Percentiles rank a stretch among this genome's conserved stretches.
Evolutionary conservation across 306 rosid species (phyloP).

Genomic region (Herpetospermum pedunculosum): DNA sequence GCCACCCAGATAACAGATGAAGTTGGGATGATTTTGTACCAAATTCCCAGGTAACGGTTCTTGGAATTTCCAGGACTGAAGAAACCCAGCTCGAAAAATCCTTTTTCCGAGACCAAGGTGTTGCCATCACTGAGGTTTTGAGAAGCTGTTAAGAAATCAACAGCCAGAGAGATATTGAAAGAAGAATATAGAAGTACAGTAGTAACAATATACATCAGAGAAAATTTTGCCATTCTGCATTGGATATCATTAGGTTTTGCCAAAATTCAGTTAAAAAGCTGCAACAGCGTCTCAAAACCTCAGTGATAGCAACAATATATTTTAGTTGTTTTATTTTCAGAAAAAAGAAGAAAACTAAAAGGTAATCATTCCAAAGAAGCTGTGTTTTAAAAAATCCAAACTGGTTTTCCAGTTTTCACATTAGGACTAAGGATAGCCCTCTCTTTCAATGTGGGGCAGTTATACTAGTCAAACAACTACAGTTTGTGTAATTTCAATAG

Average conservation of each 20-base stretch:
- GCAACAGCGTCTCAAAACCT: too few species aligned
- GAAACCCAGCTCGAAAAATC: slow-evolving; percentile 41
- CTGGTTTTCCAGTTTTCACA: too few species aligned
- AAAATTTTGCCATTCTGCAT: neutral
- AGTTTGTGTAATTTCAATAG: too few species aligned
- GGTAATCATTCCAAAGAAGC: too few species aligned
- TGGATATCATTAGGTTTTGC: neutral
- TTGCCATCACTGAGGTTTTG: slow-evolving; percentile 23
- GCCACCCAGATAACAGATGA: slow-evolving; percentile 50
- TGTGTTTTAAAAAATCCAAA: too few species aligned
- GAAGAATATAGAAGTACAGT: neutral
- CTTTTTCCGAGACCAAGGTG: slow-evolving; percentile 28
- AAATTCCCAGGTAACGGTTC: slow-evolving; percentile 33
- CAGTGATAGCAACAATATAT: too few species aligned
- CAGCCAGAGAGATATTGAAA: slow-evolving; percentile 10
- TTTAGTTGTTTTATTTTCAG: too few species aligned
- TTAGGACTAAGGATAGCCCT: too few species aligned
- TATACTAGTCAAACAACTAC: too few species aligned
- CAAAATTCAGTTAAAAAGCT: too few species aligned
- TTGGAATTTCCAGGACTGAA: slow-evolving; percentile 36
- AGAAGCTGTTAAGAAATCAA: slow-evolving; percentile 17
- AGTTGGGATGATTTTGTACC: slow-evolving; percentile 27
- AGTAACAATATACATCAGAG: neutral
- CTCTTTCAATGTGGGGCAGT: too few species aligned
- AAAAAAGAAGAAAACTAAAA: too few species aligned